Evolutionary conservation across 495 filamentous ascomycete species (phyloP).

Genomic region (Delitschia confertaspora): DNA sequence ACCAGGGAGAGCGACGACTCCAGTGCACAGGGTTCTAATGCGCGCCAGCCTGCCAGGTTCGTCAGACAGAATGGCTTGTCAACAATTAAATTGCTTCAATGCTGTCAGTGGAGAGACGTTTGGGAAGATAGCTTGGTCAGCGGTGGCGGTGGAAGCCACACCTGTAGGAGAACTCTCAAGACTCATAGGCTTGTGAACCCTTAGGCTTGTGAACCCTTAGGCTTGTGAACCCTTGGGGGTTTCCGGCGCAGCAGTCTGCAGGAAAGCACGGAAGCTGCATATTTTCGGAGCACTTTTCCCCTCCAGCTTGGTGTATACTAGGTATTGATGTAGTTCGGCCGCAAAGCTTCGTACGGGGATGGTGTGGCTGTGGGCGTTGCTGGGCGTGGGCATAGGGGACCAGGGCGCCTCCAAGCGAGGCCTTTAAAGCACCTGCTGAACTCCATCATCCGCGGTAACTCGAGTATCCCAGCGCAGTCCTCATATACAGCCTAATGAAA

Average conservation of each 20-base stretch:
- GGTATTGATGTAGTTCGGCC: no score
- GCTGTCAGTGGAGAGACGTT: conserved; percentile 8
- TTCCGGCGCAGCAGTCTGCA: conserved; percentile 3
- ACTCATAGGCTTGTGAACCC: no score
- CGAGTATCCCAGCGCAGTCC: not conserved
- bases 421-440: conserved; percentile 3
- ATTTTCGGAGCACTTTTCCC: no score
- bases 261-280: conserved; percentile 6
- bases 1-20: conserved; percentile 1
- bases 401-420: not conserved
- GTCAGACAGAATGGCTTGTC: conserved; percentile 1
- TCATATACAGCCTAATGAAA: conserved; percentile 18
- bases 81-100: conserved; percentile 20
- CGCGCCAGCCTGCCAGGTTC: conserved; percentile 7
- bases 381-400: conserved; percentile 5
- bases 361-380: no score
- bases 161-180: no score
- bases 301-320: no score
- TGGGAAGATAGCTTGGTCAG: conserved; percentile 1
- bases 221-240: conserved; percentile 3
- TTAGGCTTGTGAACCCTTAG: not conserved
- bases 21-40: not conserved
- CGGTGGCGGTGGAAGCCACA: conserved; percentile 13
- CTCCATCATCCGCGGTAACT: not conserved
- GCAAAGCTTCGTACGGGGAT: no score